Conservation (phyloP, 1,139 yeast species). For the Suhomyces chickasaworum region DNA sequence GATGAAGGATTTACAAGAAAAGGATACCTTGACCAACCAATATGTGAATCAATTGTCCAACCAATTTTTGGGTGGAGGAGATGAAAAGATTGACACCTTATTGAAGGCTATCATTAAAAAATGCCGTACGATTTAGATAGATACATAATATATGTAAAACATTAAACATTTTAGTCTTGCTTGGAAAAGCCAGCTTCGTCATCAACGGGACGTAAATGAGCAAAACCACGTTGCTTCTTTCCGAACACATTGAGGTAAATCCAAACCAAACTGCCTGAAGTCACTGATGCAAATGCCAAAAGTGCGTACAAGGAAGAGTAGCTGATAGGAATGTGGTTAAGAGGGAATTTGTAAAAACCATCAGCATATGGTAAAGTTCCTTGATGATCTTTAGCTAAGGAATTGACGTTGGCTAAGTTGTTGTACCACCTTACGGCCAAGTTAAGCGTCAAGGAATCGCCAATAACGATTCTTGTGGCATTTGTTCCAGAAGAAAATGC, state of each 20-base stretch:
- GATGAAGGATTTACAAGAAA: constrained; percentile 32
- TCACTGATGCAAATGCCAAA: constrained; percentile 26
- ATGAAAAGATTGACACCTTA: constrained; percentile 33
- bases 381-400: constrained; percentile 15
- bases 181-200: constrained; percentile 31
- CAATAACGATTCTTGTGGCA: constrained; percentile 65
- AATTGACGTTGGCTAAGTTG: constrained; percentile 26
- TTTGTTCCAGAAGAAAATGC: constrained; percentile 68
- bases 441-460: constrained; percentile 59
- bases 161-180: constrained; percentile 23
- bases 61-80: constrained; percentile 36
- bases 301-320: constrained; percentile 25
- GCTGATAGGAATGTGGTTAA: constrained; percentile 31
- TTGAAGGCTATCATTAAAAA: constrained; percentile 45
- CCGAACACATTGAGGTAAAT: constrained; percentile 24
- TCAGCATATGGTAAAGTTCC: constrained; percentile 36
- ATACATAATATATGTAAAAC: not conserved
- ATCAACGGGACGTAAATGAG: constrained; percentile 21
- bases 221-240: constrained; percentile 7
- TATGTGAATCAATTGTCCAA: constrained; percentile 44
- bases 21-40: constrained; percentile 44
- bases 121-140: constrained; percentile 26
- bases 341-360: constrained; percentile 47
- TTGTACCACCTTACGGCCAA: constrained; percentile 64
- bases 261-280: constrained; percentile 30